Evolutionary conservation across 2,329 filamentous ascomycete genomes (phyloP), one percentile per base, ranked within the genome.

Genomic region (Pestalotiopsis sp.): DNA sequence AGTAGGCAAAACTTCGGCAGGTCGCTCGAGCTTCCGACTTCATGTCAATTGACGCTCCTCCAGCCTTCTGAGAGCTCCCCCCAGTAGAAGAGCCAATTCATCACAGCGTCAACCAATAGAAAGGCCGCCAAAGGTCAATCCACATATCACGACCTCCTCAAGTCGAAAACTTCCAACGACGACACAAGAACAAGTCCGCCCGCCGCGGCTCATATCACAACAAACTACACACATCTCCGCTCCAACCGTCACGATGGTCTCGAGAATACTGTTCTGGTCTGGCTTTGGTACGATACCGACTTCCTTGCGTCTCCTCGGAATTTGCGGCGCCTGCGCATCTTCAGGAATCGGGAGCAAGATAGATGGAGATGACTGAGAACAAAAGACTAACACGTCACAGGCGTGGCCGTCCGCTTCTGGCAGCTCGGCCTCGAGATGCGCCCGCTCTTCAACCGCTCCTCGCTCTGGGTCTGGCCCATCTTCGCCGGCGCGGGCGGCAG

Each of bases 361-460:
- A 9, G 31, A 36, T 9, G 31, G 45, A 52, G 4, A n/a, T 52
- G 20, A 14, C 41, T 45, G 41, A 45, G 17, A 45, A 45, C 41
- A 45, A 25, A 12, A 45, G 17, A 52, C 45, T 52, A 52, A 52
- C 45, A 3, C 45, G 58, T 17, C 20, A 69, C 76, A 99, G 96
- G 96, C 86, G 84, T 98, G 77, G 94, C 93, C 79, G 92, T 95
- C 79, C 93, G 95, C 76, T 89, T 96, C 82, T 98, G 95, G 93
- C 96, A 98, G 83, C 91, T 99, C 80, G 96, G 95, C 78, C 96
- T 99, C 81, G 94, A 99, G 86, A 97, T 97, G 94, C 94, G 95
- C 71, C 96, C 95, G 65, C 91, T 98, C 82, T 93, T 98, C 88
- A 91, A 92, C 83, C 90, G 87, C 78, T 87, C 92, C 79, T 92